Percentiles rank a stretch among this genome's conserved stretches.
These are phyloP conservation scores for Hyparrhenia diplandra DNA, from an alignment of 176 grass and related monocot species.

Conservation along the genomic window DNA sequence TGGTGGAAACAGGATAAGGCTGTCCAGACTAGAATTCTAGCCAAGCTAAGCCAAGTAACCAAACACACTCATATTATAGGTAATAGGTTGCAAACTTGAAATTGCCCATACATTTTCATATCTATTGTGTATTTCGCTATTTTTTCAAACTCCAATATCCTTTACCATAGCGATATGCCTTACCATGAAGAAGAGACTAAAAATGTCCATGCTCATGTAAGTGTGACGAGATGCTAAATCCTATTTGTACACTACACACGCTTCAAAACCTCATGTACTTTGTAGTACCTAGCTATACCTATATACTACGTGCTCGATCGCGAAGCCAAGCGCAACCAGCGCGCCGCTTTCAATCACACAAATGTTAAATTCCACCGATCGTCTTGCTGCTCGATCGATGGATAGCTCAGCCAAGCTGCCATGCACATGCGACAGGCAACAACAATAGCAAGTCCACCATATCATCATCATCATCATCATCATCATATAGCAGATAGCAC, in stretches of 20 bases:
- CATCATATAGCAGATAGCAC: background rate
- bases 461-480: background rate
- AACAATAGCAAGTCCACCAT: background rate
- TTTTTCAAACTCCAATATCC: background rate
- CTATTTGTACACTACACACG: slow-evolving; percentile 15
- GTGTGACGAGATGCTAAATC: background rate
- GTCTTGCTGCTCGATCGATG: background rate
- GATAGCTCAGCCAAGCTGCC: background rate
- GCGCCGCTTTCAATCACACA: background rate
- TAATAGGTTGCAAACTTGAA: too few relatives aligned
- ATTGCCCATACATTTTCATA: too few relatives aligned
- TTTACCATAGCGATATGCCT: background rate
- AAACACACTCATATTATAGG: too few relatives aligned
- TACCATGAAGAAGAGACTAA: background rate
- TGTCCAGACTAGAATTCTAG: too few relatives aligned
- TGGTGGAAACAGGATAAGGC: too few relatives aligned
- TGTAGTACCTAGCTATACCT: too few relatives aligned
- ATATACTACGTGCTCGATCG: background rate
- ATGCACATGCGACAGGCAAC: background rate
- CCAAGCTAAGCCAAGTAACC: too few relatives aligned
- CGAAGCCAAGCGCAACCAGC: background rate
- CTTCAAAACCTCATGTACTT: background rate
- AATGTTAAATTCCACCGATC: background rate
- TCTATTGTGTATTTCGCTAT: background rate
- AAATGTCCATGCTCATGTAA: background rate